Conservation (phyloP, 1,139 yeast genomes). For the Diutina mesorugosa region DNA sequence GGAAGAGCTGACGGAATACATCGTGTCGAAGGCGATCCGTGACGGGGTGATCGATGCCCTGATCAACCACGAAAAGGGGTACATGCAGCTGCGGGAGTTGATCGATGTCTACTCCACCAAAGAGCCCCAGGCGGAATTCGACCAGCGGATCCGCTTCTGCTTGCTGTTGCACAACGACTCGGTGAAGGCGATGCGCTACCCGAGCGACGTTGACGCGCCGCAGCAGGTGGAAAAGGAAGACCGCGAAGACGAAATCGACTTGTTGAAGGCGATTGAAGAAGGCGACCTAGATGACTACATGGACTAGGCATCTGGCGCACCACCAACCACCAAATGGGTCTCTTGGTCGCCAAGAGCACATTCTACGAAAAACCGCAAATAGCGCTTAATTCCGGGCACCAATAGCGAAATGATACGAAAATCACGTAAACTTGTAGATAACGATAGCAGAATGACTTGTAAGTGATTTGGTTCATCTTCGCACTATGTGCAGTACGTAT, state of each 20-base stretch:
- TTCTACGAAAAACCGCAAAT: not conserved
- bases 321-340: not conserved
- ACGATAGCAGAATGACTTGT: no score
- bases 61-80: constrained; percentile 84
- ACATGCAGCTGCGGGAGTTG: constrained; percentile 81
- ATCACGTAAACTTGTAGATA: not conserved
- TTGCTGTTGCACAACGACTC: constrained; percentile 84
- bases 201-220: constrained; percentile 25
- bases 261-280: constrained; percentile 35
- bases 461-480: no score
- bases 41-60: constrained; percentile 97
- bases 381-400: not conserved
- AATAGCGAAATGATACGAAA: not conserved
- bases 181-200: constrained; percentile 93
- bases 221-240: constrained; percentile 19
- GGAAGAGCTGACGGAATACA: constrained; percentile 93
- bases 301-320: no score
- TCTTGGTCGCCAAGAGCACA: not conserved
- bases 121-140: constrained; percentile 79
- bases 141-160: constrained; percentile 89
- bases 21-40: constrained; percentile 90
- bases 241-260: constrained; percentile 31
- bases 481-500: not conserved
- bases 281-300: constrained; percentile 31
- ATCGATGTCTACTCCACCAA: constrained; percentile 79